Evolutionary conservation across 192 early-diverging fungal species (phyloP).

Genomic region (Mortierella claussenii): DNA sequence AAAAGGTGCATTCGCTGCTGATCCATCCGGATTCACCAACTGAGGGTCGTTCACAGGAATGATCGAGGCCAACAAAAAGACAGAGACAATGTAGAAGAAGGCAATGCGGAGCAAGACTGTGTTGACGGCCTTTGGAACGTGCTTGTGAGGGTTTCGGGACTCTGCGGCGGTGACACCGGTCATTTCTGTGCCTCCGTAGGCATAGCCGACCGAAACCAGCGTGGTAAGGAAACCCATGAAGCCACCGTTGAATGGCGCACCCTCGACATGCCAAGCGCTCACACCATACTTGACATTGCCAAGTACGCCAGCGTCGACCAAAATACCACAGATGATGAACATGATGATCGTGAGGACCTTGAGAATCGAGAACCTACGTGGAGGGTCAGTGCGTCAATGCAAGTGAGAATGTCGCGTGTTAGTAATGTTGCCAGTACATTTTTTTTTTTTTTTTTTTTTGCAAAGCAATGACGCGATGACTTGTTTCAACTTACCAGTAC

Average conservation of each 20-base stretch:
- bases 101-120: conserved; percentile 76
- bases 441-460: too few relatives aligned
- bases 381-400: too few relatives aligned
- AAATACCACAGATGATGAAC: too few relatives aligned
- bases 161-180: conserved; percentile 91
- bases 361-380: conserved; percentile 63
- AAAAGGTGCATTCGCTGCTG: conserved; percentile 71
- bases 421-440: too few relatives aligned
- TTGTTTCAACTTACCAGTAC: conserved; percentile 63
- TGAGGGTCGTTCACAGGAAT: conserved; percentile 63
- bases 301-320: conserved; percentile 70
- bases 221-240: conserved; percentile 69
- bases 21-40: conserved; percentile 57
- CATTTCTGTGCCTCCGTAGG: conserved; percentile 86
- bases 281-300: conserved; percentile 69
- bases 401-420: too few relatives aligned
- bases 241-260: conserved; percentile 69
- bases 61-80: conserved; percentile 74
- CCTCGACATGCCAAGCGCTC: conserved; percentile 67
- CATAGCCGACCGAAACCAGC: conserved; percentile 81
- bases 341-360: conserved; percentile 76
- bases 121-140: too few relatives aligned
- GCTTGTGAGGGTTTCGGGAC: conserved; percentile 70
- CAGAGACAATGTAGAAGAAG: conserved; percentile 71
- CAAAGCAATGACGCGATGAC: too few relatives aligned